Evolutionary conservation across 257 asterid species (phyloP).

Genomic region (Capsicum chinense): DNA sequence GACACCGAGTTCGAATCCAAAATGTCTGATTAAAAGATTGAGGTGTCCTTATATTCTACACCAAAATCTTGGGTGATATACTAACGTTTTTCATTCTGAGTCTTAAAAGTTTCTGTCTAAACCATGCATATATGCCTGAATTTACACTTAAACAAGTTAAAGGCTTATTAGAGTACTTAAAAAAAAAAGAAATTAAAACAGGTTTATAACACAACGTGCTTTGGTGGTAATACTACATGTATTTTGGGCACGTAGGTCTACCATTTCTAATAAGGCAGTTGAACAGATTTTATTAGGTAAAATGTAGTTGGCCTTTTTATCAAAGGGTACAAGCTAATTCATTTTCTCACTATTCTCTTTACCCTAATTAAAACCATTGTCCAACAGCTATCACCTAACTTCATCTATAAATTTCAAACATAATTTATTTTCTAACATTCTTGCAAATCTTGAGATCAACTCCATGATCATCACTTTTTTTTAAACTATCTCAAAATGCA

Average conservation of each 20-base stretch:
- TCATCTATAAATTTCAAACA: slow-evolving; percentile 29
- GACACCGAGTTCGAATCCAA: too few species aligned
- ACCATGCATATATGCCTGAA: neutral
- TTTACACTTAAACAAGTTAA: neutral
- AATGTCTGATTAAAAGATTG: too few species aligned
- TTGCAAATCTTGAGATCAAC: slow-evolving; percentile 20
- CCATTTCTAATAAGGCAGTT: slow-evolving; percentile 47
- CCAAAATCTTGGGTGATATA: too few species aligned
- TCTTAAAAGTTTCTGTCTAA: neutral
- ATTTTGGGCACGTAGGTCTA: slow-evolving; percentile 33
- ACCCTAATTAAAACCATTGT: slow-evolving; percentile 9
- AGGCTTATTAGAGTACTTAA: neutral
- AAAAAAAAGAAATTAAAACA: neutral
- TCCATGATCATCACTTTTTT: neutral
- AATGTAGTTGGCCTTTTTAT: slow-evolving; percentile 43
- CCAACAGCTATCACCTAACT: slow-evolving; percentile 47
- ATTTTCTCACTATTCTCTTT: neutral
- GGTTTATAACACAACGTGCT: slow-evolving; percentile 13
- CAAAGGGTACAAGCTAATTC: slow-evolving; percentile 35
- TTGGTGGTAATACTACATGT: slow-evolving; percentile 18
- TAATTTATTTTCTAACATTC: slow-evolving; percentile 34
- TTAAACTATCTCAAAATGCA: neutral
- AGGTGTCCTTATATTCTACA: too few species aligned
- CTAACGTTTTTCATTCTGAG: neutral
- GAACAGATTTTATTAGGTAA: slow-evolving; percentile 51